Evolutionary conservation across 202 grass and related monocot genomes (phyloP).

Genomic region (Panicum virgatum): DNA sequence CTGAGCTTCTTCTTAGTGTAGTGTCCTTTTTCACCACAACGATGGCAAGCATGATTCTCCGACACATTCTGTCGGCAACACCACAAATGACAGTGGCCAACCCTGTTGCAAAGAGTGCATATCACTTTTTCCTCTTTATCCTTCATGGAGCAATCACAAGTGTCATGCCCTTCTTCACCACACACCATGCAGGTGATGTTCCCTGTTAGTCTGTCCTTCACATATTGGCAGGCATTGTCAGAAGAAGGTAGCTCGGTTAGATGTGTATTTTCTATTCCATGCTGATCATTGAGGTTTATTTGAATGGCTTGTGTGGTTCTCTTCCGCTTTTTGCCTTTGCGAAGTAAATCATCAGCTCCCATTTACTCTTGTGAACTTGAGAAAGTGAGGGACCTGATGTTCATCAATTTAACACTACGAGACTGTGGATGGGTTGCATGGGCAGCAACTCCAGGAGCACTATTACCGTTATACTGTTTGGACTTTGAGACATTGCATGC

Average conservation of each 20-base stretch:
- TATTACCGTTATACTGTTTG: constrained; percentile 8
- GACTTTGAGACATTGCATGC: background rate
- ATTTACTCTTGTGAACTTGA: background rate
- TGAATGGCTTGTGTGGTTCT: background rate
- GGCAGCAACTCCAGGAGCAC: background rate
- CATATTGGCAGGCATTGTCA: background rate
- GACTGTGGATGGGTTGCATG: background rate
- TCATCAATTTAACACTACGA: background rate
- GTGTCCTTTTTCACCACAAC: constrained; percentile 39
- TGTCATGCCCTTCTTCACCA: constrained; percentile 33
- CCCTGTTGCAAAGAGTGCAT: constrained; percentile 31
- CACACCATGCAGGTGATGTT: constrained; percentile 35
- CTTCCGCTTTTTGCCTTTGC: background rate
- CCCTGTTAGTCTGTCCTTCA: constrained; percentile 19
- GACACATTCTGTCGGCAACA: constrained; percentile 24
- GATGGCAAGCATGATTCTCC: constrained; percentile 16
- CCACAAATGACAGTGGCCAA: constrained; percentile 40
- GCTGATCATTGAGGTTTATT: background rate
- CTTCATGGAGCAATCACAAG: constrained; percentile 31
- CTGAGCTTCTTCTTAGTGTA: background rate
- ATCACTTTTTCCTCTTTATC: background rate
- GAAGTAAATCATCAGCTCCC: background rate
- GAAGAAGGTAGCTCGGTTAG: background rate
- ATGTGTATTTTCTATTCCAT: background rate
- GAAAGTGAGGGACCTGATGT: background rate